A percentile compares a stretch with the other conserved stretches of the same genome.
Evolutionary conservation across 2,329 filamentous ascomycete genomes (phyloP).

Genomic region (Diaporthe ampelina): DNA sequence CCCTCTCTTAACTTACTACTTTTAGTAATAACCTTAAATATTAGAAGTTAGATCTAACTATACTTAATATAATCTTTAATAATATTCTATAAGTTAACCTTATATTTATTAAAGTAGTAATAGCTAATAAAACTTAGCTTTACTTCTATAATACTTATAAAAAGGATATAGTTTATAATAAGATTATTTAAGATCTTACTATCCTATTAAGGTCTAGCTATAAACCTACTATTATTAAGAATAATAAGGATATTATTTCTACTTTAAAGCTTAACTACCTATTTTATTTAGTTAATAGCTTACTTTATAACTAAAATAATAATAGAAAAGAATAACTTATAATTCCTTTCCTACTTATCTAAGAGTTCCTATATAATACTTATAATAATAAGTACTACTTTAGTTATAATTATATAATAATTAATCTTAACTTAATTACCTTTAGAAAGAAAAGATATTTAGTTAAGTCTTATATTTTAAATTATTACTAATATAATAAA

Average conservation of each 20-base stretch:
- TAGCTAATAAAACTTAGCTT: background rate
- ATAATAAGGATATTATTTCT: background rate
- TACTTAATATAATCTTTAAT: background rate
- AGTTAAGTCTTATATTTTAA: background rate
- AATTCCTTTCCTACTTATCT: background rate
- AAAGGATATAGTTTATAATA: background rate
- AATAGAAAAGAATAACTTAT: background rate
- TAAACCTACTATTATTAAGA: background rate
- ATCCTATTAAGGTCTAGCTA: background rate
- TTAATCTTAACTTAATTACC: background rate
- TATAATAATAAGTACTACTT: background rate
- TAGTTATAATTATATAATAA: background rate
- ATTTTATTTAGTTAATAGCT: background rate
- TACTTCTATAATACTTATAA: background rate
- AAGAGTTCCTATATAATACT: background rate
- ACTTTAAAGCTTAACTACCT: background rate
- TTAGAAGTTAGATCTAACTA: background rate
- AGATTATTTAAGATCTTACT: background rate
- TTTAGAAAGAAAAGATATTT: background rate
- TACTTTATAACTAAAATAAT: background rate
- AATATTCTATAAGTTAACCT: background rate
- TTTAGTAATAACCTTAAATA: background rate
- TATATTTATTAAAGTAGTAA: background rate
- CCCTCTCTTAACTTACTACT: background rate
- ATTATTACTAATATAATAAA: background rate